Conservation (phyloP, 2,329 filamentous ascomycete genomes). For the Periconia digitata region DNA sequence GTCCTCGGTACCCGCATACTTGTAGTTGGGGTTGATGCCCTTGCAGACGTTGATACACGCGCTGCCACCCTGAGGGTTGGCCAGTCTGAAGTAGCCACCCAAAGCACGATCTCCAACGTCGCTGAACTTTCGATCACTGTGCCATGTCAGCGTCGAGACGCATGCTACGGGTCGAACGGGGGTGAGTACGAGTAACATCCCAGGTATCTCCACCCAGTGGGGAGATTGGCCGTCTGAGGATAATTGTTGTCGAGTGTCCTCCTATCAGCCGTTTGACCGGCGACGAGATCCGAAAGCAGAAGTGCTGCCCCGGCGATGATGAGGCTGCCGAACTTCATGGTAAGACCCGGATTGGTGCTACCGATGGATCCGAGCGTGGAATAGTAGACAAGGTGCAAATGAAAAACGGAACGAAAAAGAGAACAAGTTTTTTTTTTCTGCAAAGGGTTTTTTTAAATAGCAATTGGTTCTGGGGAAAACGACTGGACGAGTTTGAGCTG, state of each 20-base stretch:
- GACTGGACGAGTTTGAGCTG: slow-evolving; percentile 1
- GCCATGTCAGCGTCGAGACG: neutral
- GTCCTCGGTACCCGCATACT: slow-evolving; percentile 15
- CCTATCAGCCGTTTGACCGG: slow-evolving; percentile 1
- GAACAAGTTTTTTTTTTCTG: neutral
- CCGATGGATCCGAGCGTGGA: neutral
- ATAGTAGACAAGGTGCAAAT: neutral
- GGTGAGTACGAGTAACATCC: slow-evolving; percentile 18
- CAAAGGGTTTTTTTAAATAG: neutral
- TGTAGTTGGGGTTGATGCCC: slow-evolving; percentile 4
- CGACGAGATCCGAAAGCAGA: slow-evolving; percentile 5
- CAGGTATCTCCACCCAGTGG: slow-evolving; percentile 15
- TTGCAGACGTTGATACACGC: slow-evolving; percentile 8
- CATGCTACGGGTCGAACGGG: neutral
- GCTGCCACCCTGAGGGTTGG: slow-evolving; percentile 8
- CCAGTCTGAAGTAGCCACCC: slow-evolving; percentile 1
- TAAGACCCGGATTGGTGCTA: neutral
- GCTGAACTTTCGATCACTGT: neutral
- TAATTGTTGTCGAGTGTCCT: slow-evolving; percentile 2
- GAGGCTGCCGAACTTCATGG: slow-evolving; percentile 17
- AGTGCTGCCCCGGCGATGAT: slow-evolving; percentile 17
- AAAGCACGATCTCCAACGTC: slow-evolving; percentile 7
- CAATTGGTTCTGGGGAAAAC: neutral
- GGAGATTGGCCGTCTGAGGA: slow-evolving; percentile 1
- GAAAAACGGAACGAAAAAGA: neutral